Evolutionary conservation across 139 green algal genomes (phyloP).

Genomic region (Monoraphidium neglectum): DNA sequence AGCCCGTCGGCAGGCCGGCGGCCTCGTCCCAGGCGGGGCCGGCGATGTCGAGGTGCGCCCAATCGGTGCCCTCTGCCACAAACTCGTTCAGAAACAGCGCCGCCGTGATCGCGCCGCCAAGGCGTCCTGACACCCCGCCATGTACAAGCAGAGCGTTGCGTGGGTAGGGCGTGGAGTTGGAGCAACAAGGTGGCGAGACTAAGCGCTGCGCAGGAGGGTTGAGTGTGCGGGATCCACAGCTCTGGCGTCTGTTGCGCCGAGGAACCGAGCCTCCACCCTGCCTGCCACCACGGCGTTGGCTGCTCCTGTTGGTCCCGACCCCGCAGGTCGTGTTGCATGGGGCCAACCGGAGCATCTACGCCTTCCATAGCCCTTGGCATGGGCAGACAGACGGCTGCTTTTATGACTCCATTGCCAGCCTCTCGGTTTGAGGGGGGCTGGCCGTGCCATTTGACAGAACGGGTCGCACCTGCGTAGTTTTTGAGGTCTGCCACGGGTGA

Average conservation of each 20-base stretch:
- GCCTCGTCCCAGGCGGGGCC: constrained; percentile 82
- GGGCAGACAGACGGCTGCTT: not conserved
- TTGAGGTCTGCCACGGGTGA: constrained; percentile 83
- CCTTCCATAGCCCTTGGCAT: not conserved
- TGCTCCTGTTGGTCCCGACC: no score
- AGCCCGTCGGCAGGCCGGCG: constrained; percentile 85
- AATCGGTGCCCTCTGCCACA: constrained; percentile 74
- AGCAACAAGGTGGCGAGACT: not conserved
- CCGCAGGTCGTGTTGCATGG: no score
- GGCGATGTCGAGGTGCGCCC: constrained; percentile 95
- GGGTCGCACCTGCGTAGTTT: constrained; percentile 71
- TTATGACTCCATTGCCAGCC: not conserved
- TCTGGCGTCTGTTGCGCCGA: no score
- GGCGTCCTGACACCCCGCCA: no score
- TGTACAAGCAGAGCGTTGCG: no score
- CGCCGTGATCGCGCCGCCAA: constrained; percentile 89
- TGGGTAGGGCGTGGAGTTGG: not conserved
- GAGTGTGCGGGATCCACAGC: no score
- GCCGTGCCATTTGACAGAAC: not conserved
- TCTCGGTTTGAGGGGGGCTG: not conserved
- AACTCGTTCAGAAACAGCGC: constrained; percentile 93
- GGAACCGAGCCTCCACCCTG: no score
- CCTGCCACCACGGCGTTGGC: no score
- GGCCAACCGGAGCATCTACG: no score
- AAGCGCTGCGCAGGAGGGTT: not conserved